Evolutionary conservation across 2,329 filamentous ascomycete species (phyloP).

Genomic region (Aureobasidium zeae): DNA sequence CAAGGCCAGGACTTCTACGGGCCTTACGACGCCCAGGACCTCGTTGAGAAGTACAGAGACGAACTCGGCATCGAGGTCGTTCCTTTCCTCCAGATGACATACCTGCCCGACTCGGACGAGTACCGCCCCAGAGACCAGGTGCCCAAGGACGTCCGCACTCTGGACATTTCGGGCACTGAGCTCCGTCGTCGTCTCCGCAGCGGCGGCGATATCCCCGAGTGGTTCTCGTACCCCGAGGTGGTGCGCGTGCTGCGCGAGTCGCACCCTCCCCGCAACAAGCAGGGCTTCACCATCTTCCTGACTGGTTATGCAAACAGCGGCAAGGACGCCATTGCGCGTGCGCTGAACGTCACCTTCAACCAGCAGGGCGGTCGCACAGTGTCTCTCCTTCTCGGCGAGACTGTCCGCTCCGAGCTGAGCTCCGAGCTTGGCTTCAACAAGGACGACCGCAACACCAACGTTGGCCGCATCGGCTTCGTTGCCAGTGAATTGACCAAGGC

Average conservation of each 20-base stretch:
- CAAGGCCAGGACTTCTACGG: constrained; percentile 95
- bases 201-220: constrained; percentile 91
- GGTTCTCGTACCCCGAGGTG: constrained; percentile 99
- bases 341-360: constrained; percentile 93
- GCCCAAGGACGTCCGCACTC: constrained; percentile 66
- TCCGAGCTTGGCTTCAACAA: constrained; percentile 91
- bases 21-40: constrained; percentile 92
- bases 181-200: constrained; percentile 84
- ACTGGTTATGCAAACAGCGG: constrained; percentile 94
- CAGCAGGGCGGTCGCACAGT: constrained; percentile 94
- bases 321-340: constrained; percentile 93
- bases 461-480: constrained; percentile 92
- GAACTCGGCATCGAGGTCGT: constrained; percentile 99
- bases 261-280: constrained; percentile 79
- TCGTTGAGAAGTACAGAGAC: constrained; percentile 89
- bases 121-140: constrained; percentile 92
- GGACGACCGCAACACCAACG: constrained; percentile 88
- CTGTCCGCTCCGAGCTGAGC: constrained; percentile 84
- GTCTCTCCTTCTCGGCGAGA: constrained; percentile 90
- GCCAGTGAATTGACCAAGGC: constrained; percentile 88
- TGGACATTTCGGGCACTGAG: constrained; percentile 54
- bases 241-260: constrained; percentile 93
- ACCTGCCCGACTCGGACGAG: constrained; percentile 93
- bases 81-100: constrained; percentile 99
- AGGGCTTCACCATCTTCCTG: constrained; percentile 97